Percentiles rank a stretch among this genome's conserved stretches.
Evolutionary conservation across 345 rosid species (phyloP).

Genomic region (Citrus sp.): DNA sequence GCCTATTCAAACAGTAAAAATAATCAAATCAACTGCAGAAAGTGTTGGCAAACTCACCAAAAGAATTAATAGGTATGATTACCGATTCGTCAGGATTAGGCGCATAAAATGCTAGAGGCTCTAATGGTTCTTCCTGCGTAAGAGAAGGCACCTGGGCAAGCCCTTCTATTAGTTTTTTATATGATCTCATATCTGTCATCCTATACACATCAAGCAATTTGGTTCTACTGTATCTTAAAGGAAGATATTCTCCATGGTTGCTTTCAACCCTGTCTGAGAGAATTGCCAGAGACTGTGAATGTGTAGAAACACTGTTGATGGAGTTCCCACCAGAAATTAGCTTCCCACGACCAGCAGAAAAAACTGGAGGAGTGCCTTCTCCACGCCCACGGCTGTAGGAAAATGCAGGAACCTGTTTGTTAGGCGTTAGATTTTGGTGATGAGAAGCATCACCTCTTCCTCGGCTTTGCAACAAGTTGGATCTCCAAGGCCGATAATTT

Average conservation of each 20-base stretch:
- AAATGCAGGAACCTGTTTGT: slow-evolving; percentile 59
- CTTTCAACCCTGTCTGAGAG: slow-evolving; percentile 51
- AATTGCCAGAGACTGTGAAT: slow-evolving; percentile 44
- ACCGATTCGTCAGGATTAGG: slow-evolving; percentile 86
- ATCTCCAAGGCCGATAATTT: slow-evolving; percentile 78
- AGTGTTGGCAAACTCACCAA: slow-evolving; percentile 14
- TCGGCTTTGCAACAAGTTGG: slow-evolving; percentile 55
- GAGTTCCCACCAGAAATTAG: slow-evolving; percentile 49
- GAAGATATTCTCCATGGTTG: slow-evolving; percentile 43
- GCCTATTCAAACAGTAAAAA: slow-evolving; percentile 35
- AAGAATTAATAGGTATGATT: slow-evolving; percentile 10
- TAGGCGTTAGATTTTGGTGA: slow-evolving; percentile 48
- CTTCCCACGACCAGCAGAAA: slow-evolving; percentile 72
- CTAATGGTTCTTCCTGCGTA: slow-evolving; percentile 60
- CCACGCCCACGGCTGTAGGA: slow-evolving; percentile 70
- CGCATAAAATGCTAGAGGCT: slow-evolving; percentile 75
- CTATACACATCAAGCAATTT: slow-evolving; percentile 76
- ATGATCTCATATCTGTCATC: slow-evolving; percentile 49
- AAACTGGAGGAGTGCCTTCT: slow-evolving; percentile 46
- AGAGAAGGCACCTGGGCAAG: slow-evolving; percentile 69
- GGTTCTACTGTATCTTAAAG: slow-evolving; percentile 67
- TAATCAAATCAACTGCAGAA: slow-evolving; percentile 18
- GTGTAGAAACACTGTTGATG: slow-evolving; percentile 26
- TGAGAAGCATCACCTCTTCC: slow-evolving; percentile 75
- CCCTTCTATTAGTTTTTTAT: slow-evolving; percentile 43